Evolutionary conservation across 257 asterid species (phyloP).

Genomic region (Scutellaria barbata): DNA sequence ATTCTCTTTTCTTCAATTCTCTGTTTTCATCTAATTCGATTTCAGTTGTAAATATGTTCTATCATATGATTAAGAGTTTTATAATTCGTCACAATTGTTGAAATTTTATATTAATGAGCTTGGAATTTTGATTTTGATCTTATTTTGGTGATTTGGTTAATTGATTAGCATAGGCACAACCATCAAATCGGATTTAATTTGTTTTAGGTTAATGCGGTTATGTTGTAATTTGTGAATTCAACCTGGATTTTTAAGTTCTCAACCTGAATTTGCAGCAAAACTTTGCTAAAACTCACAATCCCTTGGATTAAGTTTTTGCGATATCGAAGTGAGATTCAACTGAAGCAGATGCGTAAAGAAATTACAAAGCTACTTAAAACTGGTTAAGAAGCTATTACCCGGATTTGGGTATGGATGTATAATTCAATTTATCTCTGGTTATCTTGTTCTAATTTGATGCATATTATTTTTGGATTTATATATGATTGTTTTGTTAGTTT

Average conservation of each 20-base stretch:
- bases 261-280: constrained; percentile 59
- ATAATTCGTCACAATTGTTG: background rate
- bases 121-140: constrained; percentile 17
- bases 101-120: constrained; percentile 5
- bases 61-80: constrained; percentile 42
- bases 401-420: constrained; percentile 68
- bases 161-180: background rate
- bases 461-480: background rate
- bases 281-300: constrained; percentile 76
- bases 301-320: constrained; percentile 93
- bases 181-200: background rate
- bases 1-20: background rate
- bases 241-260: constrained; percentile 3
- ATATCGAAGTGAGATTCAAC: constrained; percentile 90
- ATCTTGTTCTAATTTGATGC: constrained; percentile 1
- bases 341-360: constrained; percentile 89
- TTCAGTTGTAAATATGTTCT: constrained; percentile 5
- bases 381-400: constrained; percentile 98
- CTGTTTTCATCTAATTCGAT: background rate
- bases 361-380: constrained; percentile 94
- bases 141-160: background rate
- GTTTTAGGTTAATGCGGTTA: background rate
- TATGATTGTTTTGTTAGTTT: constrained; percentile 14
- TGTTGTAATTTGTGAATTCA: constrained; percentile 13
- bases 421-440: background rate